Conservation (phyloP, 148 eudicot species). For the Gaultheria prostrata region DNA sequence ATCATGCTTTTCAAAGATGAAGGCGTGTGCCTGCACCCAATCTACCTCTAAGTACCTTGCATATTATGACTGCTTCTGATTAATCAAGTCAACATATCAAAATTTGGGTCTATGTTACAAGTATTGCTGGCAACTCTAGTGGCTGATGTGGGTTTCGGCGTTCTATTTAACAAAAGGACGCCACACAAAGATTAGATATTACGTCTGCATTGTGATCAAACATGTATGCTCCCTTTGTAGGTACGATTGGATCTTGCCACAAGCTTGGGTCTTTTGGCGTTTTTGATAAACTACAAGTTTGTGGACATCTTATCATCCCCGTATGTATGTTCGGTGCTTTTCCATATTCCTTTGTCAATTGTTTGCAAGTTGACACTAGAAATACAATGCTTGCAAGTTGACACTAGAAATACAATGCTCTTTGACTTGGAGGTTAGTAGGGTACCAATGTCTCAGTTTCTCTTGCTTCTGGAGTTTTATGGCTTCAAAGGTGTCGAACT, state of each 20-base stretch:
- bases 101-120: neutral
- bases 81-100: neutral
- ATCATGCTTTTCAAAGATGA: neutral
- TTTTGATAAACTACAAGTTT: constrained; percentile 83
- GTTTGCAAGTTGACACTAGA: neutral
- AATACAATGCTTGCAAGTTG: neutral
- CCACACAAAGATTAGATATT: neutral
- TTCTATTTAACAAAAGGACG: neutral
- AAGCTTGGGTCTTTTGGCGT: constrained; percentile 81
- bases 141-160: neutral
- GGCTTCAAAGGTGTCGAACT: neutral
- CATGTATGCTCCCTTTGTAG: constrained; percentile 38
- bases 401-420: neutral
- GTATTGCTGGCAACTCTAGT: neutral
- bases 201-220: neutral
- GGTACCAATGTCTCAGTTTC: neutral
- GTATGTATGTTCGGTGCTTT: constrained; percentile 49
- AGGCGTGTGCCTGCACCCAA: neutral
- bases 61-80: neutral
- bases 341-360: constrained; percentile 5
- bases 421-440: neutral
- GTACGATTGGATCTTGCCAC: constrained; percentile 91
- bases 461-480: constrained; percentile 12
- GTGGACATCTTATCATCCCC: constrained; percentile 74
- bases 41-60: neutral